These are phyloP conservation scores for Pythium periplocum DNA, from an alignment of 352 stramenopile genomes.

Conservation along the genomic window DNA sequence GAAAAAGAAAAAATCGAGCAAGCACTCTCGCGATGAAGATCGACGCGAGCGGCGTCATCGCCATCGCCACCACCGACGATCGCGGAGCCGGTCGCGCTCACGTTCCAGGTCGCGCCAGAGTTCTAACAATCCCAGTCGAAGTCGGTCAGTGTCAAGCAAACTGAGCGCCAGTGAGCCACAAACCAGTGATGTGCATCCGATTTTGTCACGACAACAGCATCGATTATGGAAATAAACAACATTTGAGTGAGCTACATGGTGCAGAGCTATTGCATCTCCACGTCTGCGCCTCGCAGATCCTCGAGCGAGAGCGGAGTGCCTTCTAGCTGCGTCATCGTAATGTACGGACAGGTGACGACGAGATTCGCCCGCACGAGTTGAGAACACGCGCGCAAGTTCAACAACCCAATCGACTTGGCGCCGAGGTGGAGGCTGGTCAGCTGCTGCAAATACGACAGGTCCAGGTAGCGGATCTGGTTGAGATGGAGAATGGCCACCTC, in stretches of 20 bases:
- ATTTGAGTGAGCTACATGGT: background rate
- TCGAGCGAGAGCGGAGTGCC: slow-evolving; percentile 33
- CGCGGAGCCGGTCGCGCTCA: background rate
- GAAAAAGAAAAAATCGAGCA: slow-evolving; percentile 25
- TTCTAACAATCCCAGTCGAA: slow-evolving; percentile 5
- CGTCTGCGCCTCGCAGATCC: slow-evolving; percentile 22
- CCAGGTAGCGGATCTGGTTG: slow-evolving; percentile 19
- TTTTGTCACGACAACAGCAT: slow-evolving; percentile 27
- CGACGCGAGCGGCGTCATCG: slow-evolving; percentile 3
- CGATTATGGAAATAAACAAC: slow-evolving; percentile 32
- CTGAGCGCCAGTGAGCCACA: no score
- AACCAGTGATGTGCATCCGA: slow-evolving; percentile 12
- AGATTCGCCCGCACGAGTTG: slow-evolving; percentile 31
- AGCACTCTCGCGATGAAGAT: slow-evolving; percentile 5
- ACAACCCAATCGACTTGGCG: slow-evolving; percentile 26
- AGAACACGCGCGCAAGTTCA: slow-evolving; percentile 44
- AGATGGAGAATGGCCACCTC: slow-evolving; percentile 47
- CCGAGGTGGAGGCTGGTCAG: slow-evolving; percentile 52
- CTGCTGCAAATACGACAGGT: slow-evolving; percentile 61
- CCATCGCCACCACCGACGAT: background rate
- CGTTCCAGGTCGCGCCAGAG: slow-evolving; percentile 1
- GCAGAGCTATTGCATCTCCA: slow-evolving; percentile 3
- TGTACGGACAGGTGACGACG: slow-evolving; percentile 32
- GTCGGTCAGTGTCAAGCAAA: background rate
- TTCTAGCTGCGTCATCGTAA: slow-evolving; percentile 32